Conservation (phyloP, 2,329 filamentous ascomycete genomes). For the Hirsutella rhossiliensis region DNA sequence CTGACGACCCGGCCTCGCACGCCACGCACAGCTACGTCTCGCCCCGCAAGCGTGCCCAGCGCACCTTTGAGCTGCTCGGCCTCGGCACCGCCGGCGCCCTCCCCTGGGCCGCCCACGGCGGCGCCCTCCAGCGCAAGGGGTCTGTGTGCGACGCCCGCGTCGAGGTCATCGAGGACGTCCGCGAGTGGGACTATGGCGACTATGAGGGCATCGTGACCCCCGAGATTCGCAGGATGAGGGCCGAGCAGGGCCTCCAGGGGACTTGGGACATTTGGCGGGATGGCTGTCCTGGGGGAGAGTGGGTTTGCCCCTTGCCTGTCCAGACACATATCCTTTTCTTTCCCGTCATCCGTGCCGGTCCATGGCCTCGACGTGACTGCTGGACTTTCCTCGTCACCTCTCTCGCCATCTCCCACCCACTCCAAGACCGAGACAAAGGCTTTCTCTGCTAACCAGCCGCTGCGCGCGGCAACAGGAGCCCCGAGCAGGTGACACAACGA, state of each 20-base stretch:
- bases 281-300: slow-evolving; percentile 78
- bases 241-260: slow-evolving; percentile 41
- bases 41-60: slow-evolving; percentile 71
- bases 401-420: not conserved
- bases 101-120: slow-evolving; percentile 53
- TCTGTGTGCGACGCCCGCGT: slow-evolving; percentile 47
- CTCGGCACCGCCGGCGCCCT: slow-evolving; percentile 55
- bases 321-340: no score
- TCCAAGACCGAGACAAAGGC: not conserved
- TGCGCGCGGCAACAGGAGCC: slow-evolving; percentile 42
- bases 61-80: slow-evolving; percentile 79
- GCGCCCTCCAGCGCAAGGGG: slow-evolving; percentile 17
- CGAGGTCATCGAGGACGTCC: slow-evolving; percentile 58
- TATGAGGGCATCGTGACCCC: slow-evolving; percentile 71
- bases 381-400: not conserved
- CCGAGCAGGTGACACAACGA: slow-evolving; percentile 58
- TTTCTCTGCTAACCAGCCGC: not conserved
- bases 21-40: slow-evolving; percentile 57
- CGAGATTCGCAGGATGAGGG: slow-evolving; percentile 50
- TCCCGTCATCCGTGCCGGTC: no score
- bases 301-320: slow-evolving; percentile 19
- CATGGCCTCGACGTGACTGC: no score
- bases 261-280: slow-evolving; percentile 85
- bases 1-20: no score
- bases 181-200: slow-evolving; percentile 80